Evolutionary conservation across 768 basidiomycete genomes (phyloP), one percentile per base, ranked within the genome.

Genomic region (Calocybe cyanea): DNA sequence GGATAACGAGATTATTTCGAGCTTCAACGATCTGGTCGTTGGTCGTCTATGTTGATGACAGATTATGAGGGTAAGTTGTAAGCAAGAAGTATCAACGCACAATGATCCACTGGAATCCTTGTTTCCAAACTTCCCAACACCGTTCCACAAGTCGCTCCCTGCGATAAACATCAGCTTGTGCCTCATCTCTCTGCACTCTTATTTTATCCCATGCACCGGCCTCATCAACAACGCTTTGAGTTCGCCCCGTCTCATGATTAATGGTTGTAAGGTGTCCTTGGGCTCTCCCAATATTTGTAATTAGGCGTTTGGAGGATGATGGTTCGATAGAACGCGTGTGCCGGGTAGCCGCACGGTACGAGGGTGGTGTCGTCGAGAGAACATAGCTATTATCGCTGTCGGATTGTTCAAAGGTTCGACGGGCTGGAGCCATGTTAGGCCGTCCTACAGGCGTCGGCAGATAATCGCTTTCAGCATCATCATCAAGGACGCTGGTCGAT

Each of bases 191-290:
- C 37, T 77, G 73, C 71, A 84, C 77, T 57, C 76, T 73, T 25
- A 89, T 81, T 51, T 81, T 87, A 53, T 81, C 81, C 86, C 87
- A 92, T 0, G 83, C 83, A 46, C 87, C 83, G 44, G 85, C 79
- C 57, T 85, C 79, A 54, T 85, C 81, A 15, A 81, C 63, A n/a
- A 71, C 66, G 52, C 69, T 78, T 10, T 69, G 73, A 52, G 65
- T 74, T 20, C 72, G n/a, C n/a, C n/a, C n/a, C n/a, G n/a, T n/a
- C n/a, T n/a, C n/a, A n/a, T n/a, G n/a, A n/a, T n/a, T n/a, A n/a
- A n/a, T n/a, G n/a, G n/a, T 18, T 25, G 52, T 42, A 8, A 11
- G 11, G 38, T 33, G 21, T 21, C 45, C 9, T 42, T 28, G 25
- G 25, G 5, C 25, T 5, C 50, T 38, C 7, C 53, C 55, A 20